A percentile compares a stretch with the other conserved stretches of the same genome.
Conservation (phyloP, 345 rosid genomes). For the Eucalyptus regnans region DNA sequence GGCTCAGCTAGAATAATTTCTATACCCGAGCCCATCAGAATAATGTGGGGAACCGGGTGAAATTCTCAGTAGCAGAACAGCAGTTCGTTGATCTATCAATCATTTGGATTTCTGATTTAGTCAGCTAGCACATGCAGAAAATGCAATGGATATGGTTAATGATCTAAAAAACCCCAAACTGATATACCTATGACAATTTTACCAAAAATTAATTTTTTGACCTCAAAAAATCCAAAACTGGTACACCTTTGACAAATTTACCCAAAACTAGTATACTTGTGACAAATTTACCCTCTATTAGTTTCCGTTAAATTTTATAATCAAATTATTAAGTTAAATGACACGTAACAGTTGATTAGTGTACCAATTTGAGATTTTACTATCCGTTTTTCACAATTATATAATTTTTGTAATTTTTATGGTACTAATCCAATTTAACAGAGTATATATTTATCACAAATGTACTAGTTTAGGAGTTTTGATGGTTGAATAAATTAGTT, state of each 20-base stretch:
- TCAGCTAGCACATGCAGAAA: not conserved
- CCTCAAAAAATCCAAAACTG: accelerated
- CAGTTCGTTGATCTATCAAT: not conserved
- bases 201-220: no score
- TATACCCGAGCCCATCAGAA: not conserved
- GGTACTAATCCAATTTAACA: accelerated
- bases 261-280: accelerated
- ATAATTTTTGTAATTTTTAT: no score
- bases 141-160: no score
- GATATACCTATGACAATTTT: accelerated
- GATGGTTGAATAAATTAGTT: accelerated
- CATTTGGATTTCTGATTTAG: not conserved
- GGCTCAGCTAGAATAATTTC: not conserved
- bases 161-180: accelerated
- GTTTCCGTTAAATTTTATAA: accelerated
- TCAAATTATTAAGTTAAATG: no score
- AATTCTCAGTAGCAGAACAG: not conserved
- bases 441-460: accelerated
- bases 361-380: no score
- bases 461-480: accelerated
- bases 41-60: not conserved
- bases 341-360: accelerated
- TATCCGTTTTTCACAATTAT: no score
- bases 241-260: no score
- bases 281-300: accelerated